Conservation (phyloP, 495 filamentous ascomycete species). For the Amorphotheca resinae region DNA sequence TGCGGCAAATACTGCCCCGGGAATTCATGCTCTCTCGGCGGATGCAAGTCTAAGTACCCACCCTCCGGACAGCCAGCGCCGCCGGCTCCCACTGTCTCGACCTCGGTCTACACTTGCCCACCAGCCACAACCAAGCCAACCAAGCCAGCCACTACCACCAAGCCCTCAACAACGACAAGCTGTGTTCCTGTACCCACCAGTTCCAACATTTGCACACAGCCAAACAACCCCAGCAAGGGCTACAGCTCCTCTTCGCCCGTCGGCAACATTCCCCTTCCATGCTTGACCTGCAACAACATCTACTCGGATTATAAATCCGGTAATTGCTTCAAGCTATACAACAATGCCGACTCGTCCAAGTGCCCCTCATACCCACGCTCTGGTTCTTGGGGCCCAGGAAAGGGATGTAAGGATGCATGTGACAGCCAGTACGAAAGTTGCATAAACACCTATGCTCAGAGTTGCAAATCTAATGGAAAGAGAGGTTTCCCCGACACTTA, state of each 20-base stretch:
- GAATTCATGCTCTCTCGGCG: constrained; percentile 22
- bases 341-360: constrained; percentile 20
- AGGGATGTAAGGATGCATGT: constrained; percentile 36
- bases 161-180: constrained; percentile 13
- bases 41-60: constrained; percentile 28
- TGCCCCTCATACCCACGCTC: constrained; percentile 28
- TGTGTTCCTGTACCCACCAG: constrained; percentile 29
- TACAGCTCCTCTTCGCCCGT: constrained; percentile 32
- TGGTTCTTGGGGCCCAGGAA: constrained; percentile 3
- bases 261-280: constrained; percentile 33
- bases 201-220: constrained; percentile 34
- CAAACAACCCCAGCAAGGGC: constrained; percentile 24
- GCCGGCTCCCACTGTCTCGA: constrained; percentile 24
- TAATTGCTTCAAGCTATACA: constrained; percentile 37
- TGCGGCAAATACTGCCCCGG: constrained; percentile 22
- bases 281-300: constrained; percentile 39
- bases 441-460: constrained; percentile 29
- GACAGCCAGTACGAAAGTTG: constrained; percentile 35
- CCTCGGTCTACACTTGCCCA: constrained; percentile 23
- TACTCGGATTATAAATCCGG: constrained; percentile 20
- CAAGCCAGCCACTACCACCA: constrained; percentile 1
- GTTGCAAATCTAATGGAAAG: constrained; percentile 24
- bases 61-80: constrained; percentile 21
- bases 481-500: constrained; percentile 16
- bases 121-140: constrained; percentile 11